Conservation (phyloP, 345 rosid species). For the Gynandropsis gynandra region DNA sequence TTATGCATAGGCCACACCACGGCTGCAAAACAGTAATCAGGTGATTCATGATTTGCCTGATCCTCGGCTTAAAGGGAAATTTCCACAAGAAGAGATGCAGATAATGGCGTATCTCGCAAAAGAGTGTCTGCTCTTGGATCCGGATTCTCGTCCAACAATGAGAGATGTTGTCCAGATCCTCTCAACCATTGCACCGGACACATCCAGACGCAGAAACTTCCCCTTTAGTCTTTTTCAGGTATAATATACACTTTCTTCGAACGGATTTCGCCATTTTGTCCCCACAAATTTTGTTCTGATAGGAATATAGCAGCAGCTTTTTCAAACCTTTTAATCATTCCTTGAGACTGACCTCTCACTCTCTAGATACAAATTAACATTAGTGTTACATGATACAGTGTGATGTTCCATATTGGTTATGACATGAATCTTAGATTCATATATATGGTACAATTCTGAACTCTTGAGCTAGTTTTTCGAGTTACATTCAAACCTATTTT, state of each 20-base stretch:
- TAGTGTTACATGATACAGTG: too few species aligned
- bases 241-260: not conserved
- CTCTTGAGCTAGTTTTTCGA: too few species aligned
- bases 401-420: too few species aligned
- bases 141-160: constrained; percentile 93
- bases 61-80: constrained; percentile 57
- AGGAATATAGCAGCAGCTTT: too few species aligned
- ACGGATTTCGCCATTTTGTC: too few species aligned
- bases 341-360: too few species aligned
- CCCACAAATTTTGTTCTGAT: too few species aligned
- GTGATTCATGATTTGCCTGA: constrained; percentile 77
- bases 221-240: constrained; percentile 71
- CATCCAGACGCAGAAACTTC: constrained; percentile 55
- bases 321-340: too few species aligned
- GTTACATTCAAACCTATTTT: too few species aligned
- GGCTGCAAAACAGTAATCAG: constrained; percentile 55
- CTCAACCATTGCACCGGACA: constrained; percentile 69
- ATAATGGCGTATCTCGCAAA: constrained; percentile 92
- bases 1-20: constrained; percentile 93
- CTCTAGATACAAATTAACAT: too few species aligned
- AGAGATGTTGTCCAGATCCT: constrained; percentile 95
- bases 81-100: constrained; percentile 80
- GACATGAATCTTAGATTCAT: too few species aligned
- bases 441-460: too few species aligned
- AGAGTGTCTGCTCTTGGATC: constrained; percentile 85